phyloP scores from a whole-genome alignment of 257 asterid species.

The Solanum ahanhuiri region DNA sequence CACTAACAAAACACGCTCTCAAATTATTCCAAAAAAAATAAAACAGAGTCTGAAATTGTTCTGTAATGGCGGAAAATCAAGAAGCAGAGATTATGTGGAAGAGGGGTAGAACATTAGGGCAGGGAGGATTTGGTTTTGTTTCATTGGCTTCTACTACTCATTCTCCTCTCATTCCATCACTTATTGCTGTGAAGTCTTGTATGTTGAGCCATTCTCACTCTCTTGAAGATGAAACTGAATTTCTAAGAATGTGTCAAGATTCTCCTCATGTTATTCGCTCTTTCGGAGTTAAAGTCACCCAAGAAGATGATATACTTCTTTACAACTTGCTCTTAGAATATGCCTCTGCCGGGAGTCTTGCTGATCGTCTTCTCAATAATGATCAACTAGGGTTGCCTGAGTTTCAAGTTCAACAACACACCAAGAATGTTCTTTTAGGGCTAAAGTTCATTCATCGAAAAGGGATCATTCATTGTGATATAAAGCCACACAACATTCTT shows the following conservation, averaged over 20 bases:
- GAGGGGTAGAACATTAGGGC: background rate
- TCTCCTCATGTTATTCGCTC: too few relatives aligned
- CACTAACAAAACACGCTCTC: too few relatives aligned
- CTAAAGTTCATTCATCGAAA: background rate
- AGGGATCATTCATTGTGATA: background rate
- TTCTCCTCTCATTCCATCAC: too few relatives aligned
- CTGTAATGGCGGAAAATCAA: too few relatives aligned
- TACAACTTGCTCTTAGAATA: background rate
- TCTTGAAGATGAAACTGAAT: too few relatives aligned
- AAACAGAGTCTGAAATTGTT: too few relatives aligned
- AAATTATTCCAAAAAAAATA: too few relatives aligned
- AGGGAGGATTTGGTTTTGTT: background rate
- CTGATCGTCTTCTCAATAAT: background rate
- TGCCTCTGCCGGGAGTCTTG: conserved; percentile 1
- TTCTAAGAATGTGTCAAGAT: too few relatives aligned
- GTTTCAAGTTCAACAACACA: background rate
- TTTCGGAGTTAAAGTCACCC: background rate
- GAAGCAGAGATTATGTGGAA: background rate
- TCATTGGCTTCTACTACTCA: background rate
- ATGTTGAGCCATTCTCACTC: too few relatives aligned
- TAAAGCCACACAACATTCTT: background rate
- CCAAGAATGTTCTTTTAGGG: background rate
- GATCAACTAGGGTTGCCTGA: background rate
- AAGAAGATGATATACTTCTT: background rate
- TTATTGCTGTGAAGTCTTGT: too few relatives aligned